These are phyloP conservation scores for Austroboletus niveus DNA, from an alignment of 1,284 basidiomycete species.

Conservation along the genomic window DNA sequence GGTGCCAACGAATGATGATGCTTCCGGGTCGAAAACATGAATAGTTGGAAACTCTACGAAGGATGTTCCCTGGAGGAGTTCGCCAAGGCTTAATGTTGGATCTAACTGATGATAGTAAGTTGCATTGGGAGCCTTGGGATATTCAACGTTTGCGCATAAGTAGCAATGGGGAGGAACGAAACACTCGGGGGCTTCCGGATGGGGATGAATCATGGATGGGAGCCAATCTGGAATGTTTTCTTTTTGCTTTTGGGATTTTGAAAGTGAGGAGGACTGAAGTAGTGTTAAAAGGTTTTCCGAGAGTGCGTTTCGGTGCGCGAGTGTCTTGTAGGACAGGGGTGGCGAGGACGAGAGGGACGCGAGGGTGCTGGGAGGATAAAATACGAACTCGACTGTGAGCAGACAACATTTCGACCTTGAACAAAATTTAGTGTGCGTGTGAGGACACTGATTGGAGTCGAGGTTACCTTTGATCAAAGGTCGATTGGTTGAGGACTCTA, in stretches of 20 bases:
- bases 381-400: slow-evolving; percentile 71
- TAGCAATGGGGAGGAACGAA: slow-evolving; percentile 59
- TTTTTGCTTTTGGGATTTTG: slow-evolving; percentile 36
- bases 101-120: slow-evolving; percentile 61
- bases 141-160: slow-evolving; percentile 48
- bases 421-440: slow-evolving; percentile 5
- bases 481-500: slow-evolving; percentile 72
- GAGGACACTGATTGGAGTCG: slow-evolving; percentile 5
- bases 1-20: slow-evolving; percentile 50
- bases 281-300: slow-evolving; percentile 49
- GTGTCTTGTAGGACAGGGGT: slow-evolving; percentile 40
- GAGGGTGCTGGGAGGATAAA: slow-evolving; percentile 51
- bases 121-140: slow-evolving; percentile 18
- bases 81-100: slow-evolving; percentile 43
- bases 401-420: slow-evolving; percentile 63
- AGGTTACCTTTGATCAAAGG: slow-evolving; percentile 71
- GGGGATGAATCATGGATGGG: slow-evolving; percentile 47
- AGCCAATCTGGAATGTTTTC: slow-evolving; percentile 52
- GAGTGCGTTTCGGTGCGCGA: slow-evolving; percentile 63
- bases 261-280: slow-evolving; percentile 38
- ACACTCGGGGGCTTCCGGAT: slow-evolving; percentile 52
- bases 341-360: slow-evolving; percentile 38
- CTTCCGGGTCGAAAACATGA: slow-evolving; percentile 61
- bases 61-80: slow-evolving; percentile 54
- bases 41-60: slow-evolving; percentile 84